phyloP scores from a whole-genome alignment of 169 alveolate genomes.

The Plasmodium vinckei region DNA sequence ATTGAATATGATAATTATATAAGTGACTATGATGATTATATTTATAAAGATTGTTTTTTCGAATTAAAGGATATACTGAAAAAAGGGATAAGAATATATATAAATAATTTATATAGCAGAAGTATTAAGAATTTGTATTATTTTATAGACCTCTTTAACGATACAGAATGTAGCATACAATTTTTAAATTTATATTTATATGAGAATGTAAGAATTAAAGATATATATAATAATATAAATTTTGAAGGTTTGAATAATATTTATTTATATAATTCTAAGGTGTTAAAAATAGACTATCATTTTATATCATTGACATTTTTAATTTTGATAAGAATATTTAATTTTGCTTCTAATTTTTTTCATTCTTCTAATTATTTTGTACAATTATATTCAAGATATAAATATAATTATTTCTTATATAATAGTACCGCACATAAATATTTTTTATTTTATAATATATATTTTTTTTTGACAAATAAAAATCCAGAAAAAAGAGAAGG shows the following conservation, averaged over 20 bases:
- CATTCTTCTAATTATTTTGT: slow-evolving; percentile 24
- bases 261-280: slow-evolving; percentile 36
- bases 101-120: slow-evolving; percentile 8
- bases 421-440: slow-evolving; percentile 3
- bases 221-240: slow-evolving; percentile 7
- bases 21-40: slow-evolving; percentile 41
- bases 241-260: slow-evolving; percentile 45
- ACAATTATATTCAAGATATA: slow-evolving; percentile 40
- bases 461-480: slow-evolving; percentile 2
- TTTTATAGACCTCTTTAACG: slow-evolving; percentile 39
- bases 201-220: slow-evolving; percentile 26
- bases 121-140: slow-evolving; percentile 33
- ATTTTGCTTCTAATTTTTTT: slow-evolving; percentile 31
- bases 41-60: slow-evolving; percentile 27
- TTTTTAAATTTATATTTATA: slow-evolving; percentile 38
- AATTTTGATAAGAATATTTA: slow-evolving; percentile 14
- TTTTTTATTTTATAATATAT: slow-evolving; percentile 48
- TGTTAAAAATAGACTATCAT: slow-evolving; percentile 32
- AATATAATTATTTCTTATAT: slow-evolving; percentile 57
- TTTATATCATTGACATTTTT: slow-evolving; percentile 37
- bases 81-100: slow-evolving; percentile 20
- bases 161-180: slow-evolving; percentile 10
- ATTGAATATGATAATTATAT: slow-evolving; percentile 2
- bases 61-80: slow-evolving; percentile 29
- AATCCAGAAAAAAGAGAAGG: not conserved